Base-by-base conservation (phyloP, 108 stramenopile species). In the Fragilaria crotonensis region DNA sequence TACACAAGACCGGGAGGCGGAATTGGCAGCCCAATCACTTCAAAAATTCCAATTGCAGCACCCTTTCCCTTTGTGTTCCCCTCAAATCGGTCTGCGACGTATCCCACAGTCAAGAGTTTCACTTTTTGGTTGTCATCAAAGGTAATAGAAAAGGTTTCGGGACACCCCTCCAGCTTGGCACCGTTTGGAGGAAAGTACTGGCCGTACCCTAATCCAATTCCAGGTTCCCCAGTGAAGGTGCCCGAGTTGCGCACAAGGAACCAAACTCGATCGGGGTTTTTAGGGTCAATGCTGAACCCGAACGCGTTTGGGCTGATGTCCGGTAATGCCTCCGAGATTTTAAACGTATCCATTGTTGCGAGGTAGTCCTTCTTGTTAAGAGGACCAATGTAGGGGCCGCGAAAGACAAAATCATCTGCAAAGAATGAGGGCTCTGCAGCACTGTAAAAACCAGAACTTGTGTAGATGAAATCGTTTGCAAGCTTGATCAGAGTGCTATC, bases 341-440 rank as follows among this genome's bases (percentile, higher is more conserved):
- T 33, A 11, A 78, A 68, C 28, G 49, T 45, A 0, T 64, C 67
- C 53, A 75, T 45, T 2, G 63, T 68, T 2, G 33, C 53, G 2
- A 65, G 18, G 30, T 69, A 75, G 53, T 84, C 83, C n/a, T 58
- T 51, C 44, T 74, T 77, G 49, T 64, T 75, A 0, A 84, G 59
- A 25, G 83, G 83, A 20, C 83, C 83, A 56, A 84, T 67, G 1
- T 55, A 32, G 1, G 79, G 79, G 7, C 83, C 79, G 2, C 83
- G 76, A 54, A 84, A 75, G 30, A 84, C 59, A 67, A 77, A 84
- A 48, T 84, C 73, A n/a, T n/a, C n/a, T n/a, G n/a, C n/a, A n/a
- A n/a, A n/a, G n/a, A n/a, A n/a, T n/a, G n/a, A n/a, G n/a, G n/a
- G n/a, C n/a, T n/a, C n/a, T n/a, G n/a, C n/a, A n/a, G n/a, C n/a